Evolutionary conservation across 495 filamentous ascomycete genomes (phyloP), one percentile per base, ranked within the genome.

Genomic region (Penicillium ucsense): DNA sequence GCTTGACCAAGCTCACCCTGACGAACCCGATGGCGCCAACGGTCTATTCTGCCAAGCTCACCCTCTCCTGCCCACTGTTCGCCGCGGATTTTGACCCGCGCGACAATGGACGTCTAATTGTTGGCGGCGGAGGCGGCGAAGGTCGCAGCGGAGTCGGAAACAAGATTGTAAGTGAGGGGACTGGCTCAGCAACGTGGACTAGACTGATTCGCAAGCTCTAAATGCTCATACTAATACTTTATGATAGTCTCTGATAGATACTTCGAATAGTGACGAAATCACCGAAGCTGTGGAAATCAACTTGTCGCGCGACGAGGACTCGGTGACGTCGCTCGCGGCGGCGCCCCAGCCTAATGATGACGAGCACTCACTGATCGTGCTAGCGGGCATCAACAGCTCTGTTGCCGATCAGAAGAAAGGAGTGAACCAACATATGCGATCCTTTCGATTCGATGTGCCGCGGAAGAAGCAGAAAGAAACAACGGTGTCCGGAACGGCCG

Each of bases 91-190:
- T 96, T 64, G 86, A 92, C 59, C 85, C 87, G 43, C 74, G 83
- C 55, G 80, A 92, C 70, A 77, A 79, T 48, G 74, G 77, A 50
- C 78, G 78, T 41, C 71, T 96, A 31, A 68, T 95, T 6, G 88
- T 95, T n/a, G 91, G 83, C 34, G 91, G 92, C 30, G 92, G 92
- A 41, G 91, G 91, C 50, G 91, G 91, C 12, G 83, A 89, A 58
- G 81, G 84, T 35, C 80, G 83, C 47, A 92, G 77, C 58, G 92
- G 90, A 40, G 88, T 96, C 33, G 80, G 81, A 31, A 98, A 96
- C 66, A 91, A 90, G 67, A 89, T 97, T 62, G 87, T 84, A 62
- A 70, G 79, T 71, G 31, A 44, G 20, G 20, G 20, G 20, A 20
- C 20, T 20, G 20, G 20, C 1, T 20, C 20, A 20, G 20, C 20